phyloP scores from a whole-genome alignment of 2,329 filamentous ascomycete genomes.

The Coniochaeta hoffmannii region DNA sequence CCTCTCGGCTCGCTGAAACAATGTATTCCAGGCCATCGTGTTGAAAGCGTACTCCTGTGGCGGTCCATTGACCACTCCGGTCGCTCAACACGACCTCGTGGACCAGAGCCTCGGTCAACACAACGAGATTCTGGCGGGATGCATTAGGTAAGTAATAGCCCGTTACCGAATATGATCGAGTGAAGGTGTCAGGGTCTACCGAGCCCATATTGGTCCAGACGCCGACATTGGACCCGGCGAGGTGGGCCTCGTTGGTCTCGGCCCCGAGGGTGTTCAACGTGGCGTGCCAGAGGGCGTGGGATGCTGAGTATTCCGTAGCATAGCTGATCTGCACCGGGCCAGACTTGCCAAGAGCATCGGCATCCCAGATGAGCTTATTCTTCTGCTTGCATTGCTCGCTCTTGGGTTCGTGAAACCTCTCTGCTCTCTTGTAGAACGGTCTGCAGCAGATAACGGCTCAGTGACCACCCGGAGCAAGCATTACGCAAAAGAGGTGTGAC shows the following conservation, averaged over 20 bases:
- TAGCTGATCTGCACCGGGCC: constrained; percentile 44
- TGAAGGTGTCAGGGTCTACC: constrained; percentile 22
- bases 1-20: constrained; percentile 32
- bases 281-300: constrained; percentile 37
- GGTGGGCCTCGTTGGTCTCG: constrained; percentile 25
- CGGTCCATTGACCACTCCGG: constrained; percentile 16
- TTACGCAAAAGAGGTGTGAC: neutral
- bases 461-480: neutral
- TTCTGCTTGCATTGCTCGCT: constrained; percentile 23
- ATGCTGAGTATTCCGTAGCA: constrained; percentile 27
- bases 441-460: constrained; percentile 17
- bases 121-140: constrained; percentile 33
- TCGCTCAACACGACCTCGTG: constrained; percentile 35
- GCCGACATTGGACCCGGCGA: constrained; percentile 31
- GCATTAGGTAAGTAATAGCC: constrained; percentile 30
- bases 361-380: constrained; percentile 5
- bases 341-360: constrained; percentile 24
- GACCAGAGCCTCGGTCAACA: constrained; percentile 38
- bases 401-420: constrained; percentile 36
- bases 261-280: constrained; percentile 28
- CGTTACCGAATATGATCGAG: constrained; percentile 31
- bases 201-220: constrained; percentile 29
- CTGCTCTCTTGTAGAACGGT: constrained; percentile 42
- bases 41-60: constrained; percentile 34
- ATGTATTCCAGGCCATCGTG: constrained; percentile 24